phyloP scores from a whole-genome alignment of 768 basidiomycete genomes.

The Russula foetens region DNA sequence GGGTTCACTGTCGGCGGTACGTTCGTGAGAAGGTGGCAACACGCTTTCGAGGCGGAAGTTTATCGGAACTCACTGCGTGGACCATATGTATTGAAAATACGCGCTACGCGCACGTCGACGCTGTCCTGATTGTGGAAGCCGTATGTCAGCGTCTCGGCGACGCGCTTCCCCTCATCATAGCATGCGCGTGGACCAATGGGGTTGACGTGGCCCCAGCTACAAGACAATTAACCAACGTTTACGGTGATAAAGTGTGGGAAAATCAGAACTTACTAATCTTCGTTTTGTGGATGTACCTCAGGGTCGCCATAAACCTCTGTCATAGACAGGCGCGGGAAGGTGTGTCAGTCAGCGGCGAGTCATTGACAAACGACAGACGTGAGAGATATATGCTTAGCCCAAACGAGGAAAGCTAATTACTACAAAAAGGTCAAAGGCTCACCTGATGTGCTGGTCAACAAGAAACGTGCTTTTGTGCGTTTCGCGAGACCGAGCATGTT shows the following conservation, averaged over 20 bases:
- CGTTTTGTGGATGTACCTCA: slow-evolving; percentile 92
- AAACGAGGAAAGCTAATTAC: background rate
- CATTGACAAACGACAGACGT: background rate
- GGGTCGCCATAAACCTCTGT: slow-evolving; percentile 97
- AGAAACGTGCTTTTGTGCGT: slow-evolving; percentile 93
- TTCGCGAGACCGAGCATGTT: slow-evolving; percentile 99
- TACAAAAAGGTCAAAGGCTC: slow-evolving; percentile 16
- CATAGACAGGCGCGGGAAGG: background rate
- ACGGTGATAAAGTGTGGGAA: slow-evolving; percentile 1
- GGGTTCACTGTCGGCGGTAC: slow-evolving; percentile 79
- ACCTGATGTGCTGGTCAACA: slow-evolving; percentile 94
- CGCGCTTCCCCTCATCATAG: slow-evolving; percentile 99
- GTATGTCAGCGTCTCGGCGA: slow-evolving; percentile 96
- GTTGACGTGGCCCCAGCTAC: slow-evolving; percentile 96
- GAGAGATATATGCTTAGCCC: background rate
- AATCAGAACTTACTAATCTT: slow-evolving; percentile 71
- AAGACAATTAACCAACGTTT: slow-evolving; percentile 7
- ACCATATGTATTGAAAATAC: slow-evolving; percentile 96
- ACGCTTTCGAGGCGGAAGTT: too few relatives aligned
- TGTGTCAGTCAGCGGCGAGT: slow-evolving; percentile 2
- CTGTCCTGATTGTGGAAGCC: slow-evolving; percentile 92
- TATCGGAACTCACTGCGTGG: slow-evolving; percentile 53
- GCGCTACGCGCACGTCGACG: slow-evolving; percentile 93
- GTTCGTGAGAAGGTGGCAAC: too few relatives aligned
- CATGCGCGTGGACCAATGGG: slow-evolving; percentile 98